Evolutionary conservation across 1,284 basidiomycete genomes (phyloP), one percentile per base, ranked within the genome.

Genomic region (Psilocybe mexicana): DNA sequence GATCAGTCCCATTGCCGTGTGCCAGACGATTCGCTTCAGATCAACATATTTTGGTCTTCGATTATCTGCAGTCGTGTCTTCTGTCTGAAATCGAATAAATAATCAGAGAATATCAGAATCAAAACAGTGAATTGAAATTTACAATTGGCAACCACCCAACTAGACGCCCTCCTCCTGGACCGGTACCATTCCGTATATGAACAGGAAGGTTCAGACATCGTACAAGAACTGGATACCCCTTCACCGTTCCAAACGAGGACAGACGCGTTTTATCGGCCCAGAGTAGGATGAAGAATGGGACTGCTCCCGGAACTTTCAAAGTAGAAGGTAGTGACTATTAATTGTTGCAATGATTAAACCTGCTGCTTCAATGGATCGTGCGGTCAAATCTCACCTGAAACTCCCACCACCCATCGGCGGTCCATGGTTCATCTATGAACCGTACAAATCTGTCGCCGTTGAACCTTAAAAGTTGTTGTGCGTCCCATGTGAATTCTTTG

Each of bases 101-200:
- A 18, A 18, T 18, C 14, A 8, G 18, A 18, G n/a, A 25, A 40
- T 18, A 18, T 18, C 18, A 18, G 18, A 18, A 18, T 18, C 18
- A 18, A 18, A 18, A 18, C 18, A 18, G 18, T 18, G 18, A 18
- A 18, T 18, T 18, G 8, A 18, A 2, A 63, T 70, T 50, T 60
- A 80, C 76, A 42, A 79, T 71, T 30, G 76, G 78, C n/a, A 79
- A 52, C 71, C 73, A 80, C 0, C 77, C 74, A 18, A 81, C 71
- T 35, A 81, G 52, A 0, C 58, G 46, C 2, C 73, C 74, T 18
- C 77, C 75, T 0, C 76, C 76, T 26, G 71, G 33, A 0, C 69
- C 72, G 1, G 65, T 44, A 2, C 75, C 63, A 67, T 80, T 79
- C 3, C 71, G 50, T 4, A 80, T 72, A 1, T 71, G 36, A 0